These are phyloP conservation scores for Eremothecium cymbalariae DNA, from an alignment of 1,139 yeast species.

Conservation along the genomic window DNA sequence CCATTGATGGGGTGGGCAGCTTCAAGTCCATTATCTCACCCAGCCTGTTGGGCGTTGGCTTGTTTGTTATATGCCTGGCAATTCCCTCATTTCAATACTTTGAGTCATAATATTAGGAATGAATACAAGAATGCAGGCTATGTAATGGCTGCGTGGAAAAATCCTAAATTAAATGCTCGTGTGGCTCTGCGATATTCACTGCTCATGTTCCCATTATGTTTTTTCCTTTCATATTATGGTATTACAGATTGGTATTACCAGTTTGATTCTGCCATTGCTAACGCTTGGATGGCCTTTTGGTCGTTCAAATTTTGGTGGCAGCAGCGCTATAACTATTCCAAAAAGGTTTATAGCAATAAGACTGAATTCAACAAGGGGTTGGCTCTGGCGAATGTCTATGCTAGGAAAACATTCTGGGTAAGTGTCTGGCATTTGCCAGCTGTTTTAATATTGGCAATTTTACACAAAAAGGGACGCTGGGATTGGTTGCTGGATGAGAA, in stretches of 20 bases:
- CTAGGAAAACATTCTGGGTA: conserved; percentile 86
- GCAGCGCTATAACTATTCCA: conserved; percentile 50
- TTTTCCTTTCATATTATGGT: conserved; percentile 68
- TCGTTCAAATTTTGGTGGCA: conserved; percentile 81
- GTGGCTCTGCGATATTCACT: conserved; percentile 85
- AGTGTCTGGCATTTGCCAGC: conserved; percentile 93
- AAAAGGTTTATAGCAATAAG: conserved; percentile 26
- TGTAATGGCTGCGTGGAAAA: conserved; percentile 91
- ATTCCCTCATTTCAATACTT: conserved; percentile 93
- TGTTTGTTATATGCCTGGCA: conserved; percentile 94
- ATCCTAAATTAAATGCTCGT: conserved; percentile 85
- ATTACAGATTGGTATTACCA: conserved; percentile 79
- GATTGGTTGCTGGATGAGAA: conserved; percentile 46
- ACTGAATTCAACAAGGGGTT: conserved; percentile 48
- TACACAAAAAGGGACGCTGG: conserved; percentile 95
- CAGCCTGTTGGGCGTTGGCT: conserved; percentile 94
- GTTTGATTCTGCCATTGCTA: conserved; percentile 69
- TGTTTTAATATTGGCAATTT: conserved; percentile 79
- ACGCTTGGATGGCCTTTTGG: conserved; percentile 77
- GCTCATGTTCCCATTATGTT: conserved; percentile 86
- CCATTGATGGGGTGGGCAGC: conserved; percentile 99
- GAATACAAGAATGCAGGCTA: conserved; percentile 92
- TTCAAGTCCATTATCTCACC: conserved; percentile 68
- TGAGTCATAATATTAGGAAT: conserved; percentile 77
- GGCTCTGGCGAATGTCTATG: conserved; percentile 52